Conservation (phyloP, 768 basidiomycete species). For the Coprinopsis strossmayeri region DNA sequence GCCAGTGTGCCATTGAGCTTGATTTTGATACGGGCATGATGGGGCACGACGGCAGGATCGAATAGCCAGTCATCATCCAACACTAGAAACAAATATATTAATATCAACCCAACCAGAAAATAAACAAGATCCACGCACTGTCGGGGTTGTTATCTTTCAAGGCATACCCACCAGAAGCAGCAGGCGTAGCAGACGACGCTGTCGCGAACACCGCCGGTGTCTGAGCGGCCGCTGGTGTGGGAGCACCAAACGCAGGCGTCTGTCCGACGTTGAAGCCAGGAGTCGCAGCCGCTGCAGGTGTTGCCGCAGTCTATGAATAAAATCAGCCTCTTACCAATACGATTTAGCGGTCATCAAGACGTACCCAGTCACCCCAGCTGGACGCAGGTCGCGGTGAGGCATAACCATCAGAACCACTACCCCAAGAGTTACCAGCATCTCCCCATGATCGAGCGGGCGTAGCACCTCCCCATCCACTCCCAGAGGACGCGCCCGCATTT, state of each 20-base stretch:
- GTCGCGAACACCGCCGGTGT: conserved; percentile 13
- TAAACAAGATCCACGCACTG: conserved; percentile 4
- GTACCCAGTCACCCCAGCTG: conserved; percentile 16
- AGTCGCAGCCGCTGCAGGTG: conserved; percentile 42
- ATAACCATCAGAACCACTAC: conserved; percentile 12
- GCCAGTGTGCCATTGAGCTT: conserved; percentile 28
- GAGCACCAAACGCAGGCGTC: conserved; percentile 29
- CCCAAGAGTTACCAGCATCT: conserved; percentile 32
- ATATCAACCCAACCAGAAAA: not conserved
- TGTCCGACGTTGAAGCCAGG: conserved; percentile 29
- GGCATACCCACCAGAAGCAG: conserved; percentile 1
- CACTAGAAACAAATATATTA: conserved; percentile 17
- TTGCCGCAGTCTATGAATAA: conserved; percentile 39
- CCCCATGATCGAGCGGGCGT: conserved; percentile 38
- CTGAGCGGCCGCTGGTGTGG: conserved; percentile 30
- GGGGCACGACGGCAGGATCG: conserved; percentile 22
- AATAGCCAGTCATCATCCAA: conserved; percentile 36
- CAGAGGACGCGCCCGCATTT: conserved; percentile 22
- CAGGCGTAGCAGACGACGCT: conserved; percentile 5
- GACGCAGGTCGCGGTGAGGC: not conserved
- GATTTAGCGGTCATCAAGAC: not conserved
- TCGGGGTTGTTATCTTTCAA: not conserved
- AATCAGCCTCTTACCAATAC: not conserved
- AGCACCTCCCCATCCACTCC: conserved; percentile 37
- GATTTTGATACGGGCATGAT: conserved; percentile 32